Evolutionary conservation across 2,329 filamentous ascomycete species (phyloP).

Genomic region (Paraconiothyrium brasiliense): DNA sequence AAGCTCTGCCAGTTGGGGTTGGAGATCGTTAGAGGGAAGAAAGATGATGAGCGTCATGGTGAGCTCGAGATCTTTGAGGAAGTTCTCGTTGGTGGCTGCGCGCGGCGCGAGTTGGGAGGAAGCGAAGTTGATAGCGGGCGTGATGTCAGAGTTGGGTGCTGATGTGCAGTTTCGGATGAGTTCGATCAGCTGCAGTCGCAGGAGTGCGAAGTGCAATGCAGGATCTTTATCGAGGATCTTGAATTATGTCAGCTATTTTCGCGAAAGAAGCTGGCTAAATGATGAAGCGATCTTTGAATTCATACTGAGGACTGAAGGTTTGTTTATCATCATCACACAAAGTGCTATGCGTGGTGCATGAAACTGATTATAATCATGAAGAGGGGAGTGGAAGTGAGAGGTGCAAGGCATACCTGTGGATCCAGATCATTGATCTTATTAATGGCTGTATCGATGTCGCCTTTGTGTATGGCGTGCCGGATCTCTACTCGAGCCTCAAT

Average conservation of each 20-base stretch:
- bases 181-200: slow-evolving; percentile 92
- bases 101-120: slow-evolving; percentile 86
- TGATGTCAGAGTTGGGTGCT: slow-evolving; percentile 75
- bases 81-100: slow-evolving; percentile 81
- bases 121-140: slow-evolving; percentile 84
- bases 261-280: slow-evolving; percentile 18
- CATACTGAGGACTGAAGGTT: slow-evolving; percentile 88
- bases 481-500: slow-evolving; percentile 85
- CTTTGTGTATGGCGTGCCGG: slow-evolving; percentile 82
- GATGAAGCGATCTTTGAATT: slow-evolving; percentile 51
- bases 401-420: slow-evolving; percentile 75
- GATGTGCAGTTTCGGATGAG: slow-evolving; percentile 81
- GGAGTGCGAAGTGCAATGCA: slow-evolving; percentile 84
- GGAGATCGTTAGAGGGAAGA: slow-evolving; percentile 75
- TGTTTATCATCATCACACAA: slow-evolving; percentile 89
- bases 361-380: slow-evolving; percentile 94
- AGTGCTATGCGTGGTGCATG: slow-evolving; percentile 99
- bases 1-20: slow-evolving; percentile 77
- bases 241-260: slow-evolving; percentile 33
- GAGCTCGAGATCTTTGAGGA: slow-evolving; percentile 85
- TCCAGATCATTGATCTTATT: slow-evolving; percentile 88
- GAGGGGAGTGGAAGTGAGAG: slow-evolving; percentile 47
- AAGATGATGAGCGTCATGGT: slow-evolving; percentile 95
- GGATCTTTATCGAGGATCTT: slow-evolving; percentile 89
- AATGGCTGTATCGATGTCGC: slow-evolving; percentile 86